Conservation (phyloP, 371 early-diverging fungal species). For the Mortierella sp. region DNA sequence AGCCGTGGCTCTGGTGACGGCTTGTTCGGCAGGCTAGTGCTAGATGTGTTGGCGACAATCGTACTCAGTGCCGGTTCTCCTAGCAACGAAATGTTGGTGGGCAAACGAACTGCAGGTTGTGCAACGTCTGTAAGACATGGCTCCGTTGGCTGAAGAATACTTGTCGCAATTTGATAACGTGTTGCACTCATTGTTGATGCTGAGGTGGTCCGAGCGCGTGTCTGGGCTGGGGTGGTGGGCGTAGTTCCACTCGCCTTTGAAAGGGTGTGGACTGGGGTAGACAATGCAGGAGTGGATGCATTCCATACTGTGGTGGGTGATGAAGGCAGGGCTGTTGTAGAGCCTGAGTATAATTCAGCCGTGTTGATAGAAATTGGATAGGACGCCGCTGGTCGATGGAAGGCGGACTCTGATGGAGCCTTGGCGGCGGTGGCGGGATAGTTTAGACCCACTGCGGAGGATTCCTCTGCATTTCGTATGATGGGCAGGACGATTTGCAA, state of each 20-base stretch:
- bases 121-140: conserved; percentile 31
- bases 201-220: conserved; percentile 52
- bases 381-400: neutral
- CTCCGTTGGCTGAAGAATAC: conserved; percentile 44
- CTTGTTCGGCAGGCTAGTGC: neutral
- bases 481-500: conserved; percentile 47
- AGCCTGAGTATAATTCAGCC: conserved; percentile 13
- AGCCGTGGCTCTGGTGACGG: conserved; percentile 1
- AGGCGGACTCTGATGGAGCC: conserved; percentile 2
- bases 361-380: conserved; percentile 3
- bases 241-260: conserved; percentile 27
- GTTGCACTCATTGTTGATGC: conserved; percentile 41
- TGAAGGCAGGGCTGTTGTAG: conserved; percentile 11
- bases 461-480: conserved; percentile 32
- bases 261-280: neutral
- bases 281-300: neutral
- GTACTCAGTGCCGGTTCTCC: conserved; percentile 41
- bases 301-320: conserved; percentile 3
- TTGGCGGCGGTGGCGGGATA: conserved; percentile 1
- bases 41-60: conserved; percentile 13
- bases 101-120: conserved; percentile 23
- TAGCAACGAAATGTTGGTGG: conserved; percentile 13
- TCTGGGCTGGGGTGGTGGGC: conserved; percentile 14
- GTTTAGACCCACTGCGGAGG: conserved; percentile 3
- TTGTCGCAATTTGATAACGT: conserved; percentile 52